Evolutionary conservation across 2,329 filamentous ascomycete genomes (phyloP).

Genomic region (Ceratocystis papillata): DNA sequence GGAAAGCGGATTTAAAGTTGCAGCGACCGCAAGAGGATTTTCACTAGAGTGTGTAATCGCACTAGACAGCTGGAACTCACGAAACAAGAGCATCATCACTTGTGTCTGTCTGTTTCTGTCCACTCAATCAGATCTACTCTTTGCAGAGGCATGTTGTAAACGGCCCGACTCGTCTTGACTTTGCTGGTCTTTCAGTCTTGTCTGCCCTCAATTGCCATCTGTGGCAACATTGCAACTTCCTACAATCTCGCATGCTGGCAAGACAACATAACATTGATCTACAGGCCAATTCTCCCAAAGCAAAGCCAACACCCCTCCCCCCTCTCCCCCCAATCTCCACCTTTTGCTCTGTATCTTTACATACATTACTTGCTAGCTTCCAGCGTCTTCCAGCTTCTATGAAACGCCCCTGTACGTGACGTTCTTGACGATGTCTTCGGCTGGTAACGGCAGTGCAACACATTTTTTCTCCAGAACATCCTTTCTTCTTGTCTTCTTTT

Average conservation of each 20-base stretch:
- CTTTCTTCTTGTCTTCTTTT: conserved; percentile 3
- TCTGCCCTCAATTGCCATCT: not conserved
- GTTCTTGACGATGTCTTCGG: not conserved
- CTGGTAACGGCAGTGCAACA: conserved; percentile 6
- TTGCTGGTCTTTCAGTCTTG: not conserved
- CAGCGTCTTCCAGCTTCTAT: not conserved
- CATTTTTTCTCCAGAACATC: conserved; percentile 4
- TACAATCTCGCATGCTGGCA: not conserved
- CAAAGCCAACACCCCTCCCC: not conserved
- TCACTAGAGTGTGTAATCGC: too few species aligned
- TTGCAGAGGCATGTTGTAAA: conserved; percentile 1
- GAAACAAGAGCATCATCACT: not conserved
- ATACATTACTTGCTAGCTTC: not conserved
- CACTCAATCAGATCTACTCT: not conserved
- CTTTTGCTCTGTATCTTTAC: not conserved
- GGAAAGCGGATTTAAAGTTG: too few species aligned
- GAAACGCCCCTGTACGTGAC: not conserved
- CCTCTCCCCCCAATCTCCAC: not conserved
- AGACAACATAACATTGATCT: not conserved
- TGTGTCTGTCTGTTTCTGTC: not conserved
- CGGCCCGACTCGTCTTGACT: conserved; percentile 4
- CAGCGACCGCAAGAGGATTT: too few species aligned
- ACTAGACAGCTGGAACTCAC: too few species aligned
- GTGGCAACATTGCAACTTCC: too few species aligned
- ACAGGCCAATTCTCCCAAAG: not conserved